Conservation (phyloP, 352 stramenopile species). For the Pythium coloratum region DNA sequence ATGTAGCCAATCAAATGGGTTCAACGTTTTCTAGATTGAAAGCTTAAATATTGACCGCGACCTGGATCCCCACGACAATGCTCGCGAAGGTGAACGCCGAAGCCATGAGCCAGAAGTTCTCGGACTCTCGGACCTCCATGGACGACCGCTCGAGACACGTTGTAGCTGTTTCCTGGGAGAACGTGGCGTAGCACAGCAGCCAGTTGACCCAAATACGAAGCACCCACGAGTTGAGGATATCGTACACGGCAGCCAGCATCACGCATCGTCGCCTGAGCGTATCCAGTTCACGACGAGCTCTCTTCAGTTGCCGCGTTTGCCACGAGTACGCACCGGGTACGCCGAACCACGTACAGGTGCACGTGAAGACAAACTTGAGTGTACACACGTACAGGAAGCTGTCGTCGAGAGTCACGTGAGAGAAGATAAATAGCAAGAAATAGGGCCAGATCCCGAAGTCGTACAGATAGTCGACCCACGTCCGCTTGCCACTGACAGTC, state of each 20-base stretch:
- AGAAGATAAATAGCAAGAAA: conserved; percentile 58
- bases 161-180: conserved; percentile 19
- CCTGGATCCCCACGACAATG: conserved; percentile 60
- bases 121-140: conserved; percentile 52
- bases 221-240: conserved; percentile 63
- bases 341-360: conserved; percentile 62
- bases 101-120: conserved; percentile 56
- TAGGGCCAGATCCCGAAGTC: conserved; percentile 77
- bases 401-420: conserved; percentile 36
- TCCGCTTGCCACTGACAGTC: not conserved
- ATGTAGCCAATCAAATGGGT: too few relatives aligned
- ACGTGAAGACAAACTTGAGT: conserved; percentile 75
- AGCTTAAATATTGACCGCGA: conserved; percentile 62
- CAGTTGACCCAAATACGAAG: conserved; percentile 60
- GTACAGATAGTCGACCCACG: conserved; percentile 63
- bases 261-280: conserved; percentile 53
- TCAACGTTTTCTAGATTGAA: too few relatives aligned
- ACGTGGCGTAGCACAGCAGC: conserved; percentile 48
- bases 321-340: conserved; percentile 58
- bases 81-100: conserved; percentile 62
- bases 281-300: conserved; percentile 38
- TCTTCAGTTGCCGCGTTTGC: conserved; percentile 56
- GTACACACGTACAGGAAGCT: conserved; percentile 48
- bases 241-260: conserved; percentile 48
- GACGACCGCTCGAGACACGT: conserved; percentile 44